Base-by-base conservation (phyloP, 352 stramenopile species). In the Phytophthora uliginosa region DNA sequence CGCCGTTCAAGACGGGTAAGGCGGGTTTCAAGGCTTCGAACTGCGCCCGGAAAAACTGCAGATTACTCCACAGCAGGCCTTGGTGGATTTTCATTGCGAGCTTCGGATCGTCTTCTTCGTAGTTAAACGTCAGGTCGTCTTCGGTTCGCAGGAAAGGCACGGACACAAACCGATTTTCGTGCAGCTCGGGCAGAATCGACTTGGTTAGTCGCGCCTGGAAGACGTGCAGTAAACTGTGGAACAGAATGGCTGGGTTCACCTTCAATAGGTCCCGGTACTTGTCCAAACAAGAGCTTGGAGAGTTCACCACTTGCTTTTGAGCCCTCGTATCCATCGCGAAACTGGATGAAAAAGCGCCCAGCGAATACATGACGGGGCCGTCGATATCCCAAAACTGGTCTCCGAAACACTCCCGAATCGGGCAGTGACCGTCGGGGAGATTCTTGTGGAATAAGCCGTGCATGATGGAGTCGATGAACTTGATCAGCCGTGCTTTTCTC, bases 331-430 rank as follows among this genome's bases (percentile, higher is more conserved):
- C 74, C 24, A 95, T 69, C 1, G 83, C 75, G 50, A 89, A 84
- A 45, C 83, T 89, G 5, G 86, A 84, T 10, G 86, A 71, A 69
- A 88, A 91, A 0, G 78, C 80, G 22, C 89, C 89, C 2, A 96
- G 74, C 4, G 82, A 70, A 53, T 90, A 80, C 79, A 83, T 81
- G 18, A 94, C 83, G 0, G 81, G 85, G 2, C 82, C 86, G 48
- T 95, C 84, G 0, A 94, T 78, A 17, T 84, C 69, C 89, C 89
- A 96, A 40, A 96, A 96, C 58, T 95, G 88, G 24, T 86, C 79
- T 8, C 79, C 83, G 33, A 66, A 71, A 53, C 83, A 90, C 64
- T 85, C 71, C 61, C 59, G 55, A 63, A 86, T 70, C 33, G 55
- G 12, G 66, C 74, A 83, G 7, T 52, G 50, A 0, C 56, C 60